Evolutionary conservation across 163 green algal genomes (phyloP), one percentile per base, ranked within the genome.

Genomic region (Coccomyxa subellipsoidea): DNA sequence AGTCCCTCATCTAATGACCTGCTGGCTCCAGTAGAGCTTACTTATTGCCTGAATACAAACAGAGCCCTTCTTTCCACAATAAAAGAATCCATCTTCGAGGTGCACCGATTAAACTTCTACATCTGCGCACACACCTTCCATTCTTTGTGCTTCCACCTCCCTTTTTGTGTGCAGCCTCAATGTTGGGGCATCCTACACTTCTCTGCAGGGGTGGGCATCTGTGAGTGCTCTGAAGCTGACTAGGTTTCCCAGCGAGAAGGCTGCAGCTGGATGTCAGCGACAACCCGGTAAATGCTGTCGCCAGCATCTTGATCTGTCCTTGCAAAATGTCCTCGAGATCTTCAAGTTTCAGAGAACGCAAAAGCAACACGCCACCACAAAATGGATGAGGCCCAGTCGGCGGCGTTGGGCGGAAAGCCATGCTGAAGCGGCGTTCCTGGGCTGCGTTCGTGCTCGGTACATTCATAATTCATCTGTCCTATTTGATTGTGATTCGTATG

Each of bases 131-230:
- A 77, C 70, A 77, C 70, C 70, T 77, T 27, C 70, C 70, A 47
- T 77, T 40, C 34, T 77, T 47, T 77, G 70, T 40, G 70, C 70
- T 39, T 31, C 32, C 35, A 34, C 66, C 70, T 77, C 70, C 70
- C 70, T 77, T 77, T 7, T 77, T 77, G 34, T 77, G 70, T 27
- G 70, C 70, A 10, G 34, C 32, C 35, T 73, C 66, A 34, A 73
- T 73, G 66, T 34, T 73, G 66, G 66, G 66, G 66, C 66, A 73
- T 34, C 27, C 66, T 32, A 23, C 10, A 34, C 66, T 73, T 23
- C 66, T 73, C 66, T 73, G 66, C 66, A 73, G 66, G 1, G 66
- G 66, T 34, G n/a, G 66, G 18, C 21, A 34, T 34, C 66, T 73
- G 18, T 73, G 66, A 18, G 66, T 73, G 27, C 29, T 73, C n/a